Evolutionary conservation across 2,329 filamentous ascomycete species (phyloP), one percentile per base, ranked within the genome.

Genomic region (Diaporthe sp.): DNA sequence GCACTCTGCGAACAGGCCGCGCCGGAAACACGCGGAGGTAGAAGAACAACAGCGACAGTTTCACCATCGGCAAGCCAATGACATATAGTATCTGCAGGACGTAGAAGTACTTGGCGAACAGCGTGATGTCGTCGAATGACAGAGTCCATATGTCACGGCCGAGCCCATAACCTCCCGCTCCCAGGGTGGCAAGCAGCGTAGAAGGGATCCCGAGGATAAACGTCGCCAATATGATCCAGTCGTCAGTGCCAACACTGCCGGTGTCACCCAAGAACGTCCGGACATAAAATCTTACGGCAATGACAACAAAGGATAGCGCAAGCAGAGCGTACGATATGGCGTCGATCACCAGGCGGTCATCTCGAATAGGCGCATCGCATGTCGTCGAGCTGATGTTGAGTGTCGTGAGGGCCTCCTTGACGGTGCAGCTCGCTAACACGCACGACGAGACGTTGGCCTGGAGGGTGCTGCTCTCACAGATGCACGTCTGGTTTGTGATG

Each of bases 71-170:
- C 19, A 76, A 31, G 22, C 70, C 62, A 22, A 76, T 53, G 72
- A 74, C 65, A 55, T 75, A 74, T 22, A 69, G 15, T 5, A 82
- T 55, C 28, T 78, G 78, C 51, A 79, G 77, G 34, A 80, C 46
- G 65, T 78, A 82, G 72, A 81, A 80, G 55, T 65, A 79, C 31
- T 75, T 74, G 25, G 78, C 78, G 28, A 81, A 79, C 22, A 68
- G 55, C n/a, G 79, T 80, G 65, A 82, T 81, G 19, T 79, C 70
- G 19, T 80, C 73, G 2, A 78, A 75, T 0, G 79, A 75, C 34
- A 82, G 49, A 4, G 79, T 78, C 81, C 81, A 82, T 37, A 81
- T 78, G 71, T 82, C 81, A 17, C 72, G 71, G 5, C 81, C 81
- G 3, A 82, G 67, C 7, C 81, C 81, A 28, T 81, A 62, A 1